Conservation (phyloP, 208 protist species). For the Blastocrithidia nonstop region DNA sequence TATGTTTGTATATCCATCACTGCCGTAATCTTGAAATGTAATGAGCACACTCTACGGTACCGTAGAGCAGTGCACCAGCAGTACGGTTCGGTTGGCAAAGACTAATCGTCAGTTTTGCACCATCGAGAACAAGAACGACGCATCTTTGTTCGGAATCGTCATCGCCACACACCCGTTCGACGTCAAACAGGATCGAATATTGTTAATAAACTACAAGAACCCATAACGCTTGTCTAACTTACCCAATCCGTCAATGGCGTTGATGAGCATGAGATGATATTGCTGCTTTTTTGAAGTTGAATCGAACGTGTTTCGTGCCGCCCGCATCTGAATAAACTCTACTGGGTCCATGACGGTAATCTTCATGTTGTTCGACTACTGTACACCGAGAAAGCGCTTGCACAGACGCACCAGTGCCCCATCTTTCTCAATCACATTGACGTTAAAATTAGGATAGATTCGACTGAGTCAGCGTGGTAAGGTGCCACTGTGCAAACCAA, state of each 20-base stretch:
- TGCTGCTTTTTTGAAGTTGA: no score
- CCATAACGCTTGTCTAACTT: slow-evolving; percentile 50
- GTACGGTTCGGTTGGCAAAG: slow-evolving; percentile 52
- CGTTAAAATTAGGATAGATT: slow-evolving; percentile 69
- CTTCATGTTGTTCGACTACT: slow-evolving; percentile 53
- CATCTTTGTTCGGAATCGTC: slow-evolving; percentile 59
- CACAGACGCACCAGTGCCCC: slow-evolving; percentile 57
- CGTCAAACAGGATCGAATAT: slow-evolving; percentile 49
- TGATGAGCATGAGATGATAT: slow-evolving; percentile 72
- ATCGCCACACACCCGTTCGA: slow-evolving; percentile 44
- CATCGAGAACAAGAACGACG: slow-evolving; percentile 50
- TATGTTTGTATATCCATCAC: slow-evolving; percentile 52
- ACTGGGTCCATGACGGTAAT: slow-evolving; percentile 47
- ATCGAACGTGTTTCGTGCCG: slow-evolving; percentile 5
- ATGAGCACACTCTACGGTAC: slow-evolving; percentile 73
- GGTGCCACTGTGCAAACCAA: slow-evolving; percentile 69
- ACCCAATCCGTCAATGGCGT: slow-evolving; percentile 50
- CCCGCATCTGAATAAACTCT: slow-evolving; percentile 36
- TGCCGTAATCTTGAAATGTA: slow-evolving; percentile 70
- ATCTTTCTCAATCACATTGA: slow-evolving; percentile 77
- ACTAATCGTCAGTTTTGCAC: slow-evolving; percentile 80
- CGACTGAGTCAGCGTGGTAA: slow-evolving; percentile 66
- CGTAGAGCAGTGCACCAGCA: slow-evolving; percentile 72
- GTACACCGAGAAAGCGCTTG: slow-evolving; percentile 61
- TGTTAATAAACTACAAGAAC: slow-evolving; percentile 65